Conservation (phyloP, 108 stramenopile genomes). For the Nannochloropsis salina region DNA sequence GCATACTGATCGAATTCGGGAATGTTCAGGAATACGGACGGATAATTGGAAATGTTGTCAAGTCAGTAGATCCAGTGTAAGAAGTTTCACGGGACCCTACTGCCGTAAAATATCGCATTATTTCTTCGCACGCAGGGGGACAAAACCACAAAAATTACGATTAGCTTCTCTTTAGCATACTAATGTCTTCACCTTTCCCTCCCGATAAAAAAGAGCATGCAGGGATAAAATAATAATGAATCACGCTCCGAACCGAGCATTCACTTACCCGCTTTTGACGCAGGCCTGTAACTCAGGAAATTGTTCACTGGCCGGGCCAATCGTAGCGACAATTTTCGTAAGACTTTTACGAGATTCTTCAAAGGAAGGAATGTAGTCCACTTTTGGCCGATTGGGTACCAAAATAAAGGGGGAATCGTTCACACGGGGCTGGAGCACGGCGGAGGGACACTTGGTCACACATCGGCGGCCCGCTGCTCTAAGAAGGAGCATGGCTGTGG, state of each 20-base stretch:
- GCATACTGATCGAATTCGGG: constrained; percentile 47
- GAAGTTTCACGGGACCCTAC: no score
- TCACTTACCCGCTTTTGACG: constrained; percentile 10
- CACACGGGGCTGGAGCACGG: not conserved
- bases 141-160: no score
- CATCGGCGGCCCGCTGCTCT: not conserved
- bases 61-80: no score
- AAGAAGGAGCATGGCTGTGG: constrained; percentile 3
- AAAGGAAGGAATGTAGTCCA: constrained; percentile 8
- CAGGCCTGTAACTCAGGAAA: constrained; percentile 39
- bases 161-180: no score
- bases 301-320: constrained; percentile 86
- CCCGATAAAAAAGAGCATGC: no score
- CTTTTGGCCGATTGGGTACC: not conserved
- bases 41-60: no score
- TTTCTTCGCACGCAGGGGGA: no score
- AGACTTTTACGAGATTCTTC: constrained; percentile 36
- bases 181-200: no score
- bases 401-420: not conserved
- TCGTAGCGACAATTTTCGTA: constrained; percentile 87
- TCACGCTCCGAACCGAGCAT: no score
- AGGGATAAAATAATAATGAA: no score
- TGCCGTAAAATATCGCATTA: no score
- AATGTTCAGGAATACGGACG: no score
- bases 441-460: not conserved